A percentile compares a stretch with the other conserved stretches of the same genome.
Conservation (phyloP, 2,329 filamentous ascomycete genomes). For the Helotiales sp. region DNA sequence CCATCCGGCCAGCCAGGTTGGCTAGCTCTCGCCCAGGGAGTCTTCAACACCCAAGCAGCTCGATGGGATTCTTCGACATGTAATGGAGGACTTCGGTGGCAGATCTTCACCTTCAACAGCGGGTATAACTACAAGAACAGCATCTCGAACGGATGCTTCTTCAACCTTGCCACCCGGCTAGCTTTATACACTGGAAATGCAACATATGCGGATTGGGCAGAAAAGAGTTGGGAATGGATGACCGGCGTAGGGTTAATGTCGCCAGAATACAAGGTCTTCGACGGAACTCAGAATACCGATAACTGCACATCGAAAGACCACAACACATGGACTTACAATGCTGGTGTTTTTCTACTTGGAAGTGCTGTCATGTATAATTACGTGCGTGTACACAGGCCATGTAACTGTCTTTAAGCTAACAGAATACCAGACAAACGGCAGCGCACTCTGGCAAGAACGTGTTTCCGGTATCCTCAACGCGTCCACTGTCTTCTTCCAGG, state of each 20-base stretch:
- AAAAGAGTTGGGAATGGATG: slow-evolving; percentile 73
- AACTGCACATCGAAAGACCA: slow-evolving; percentile 61
- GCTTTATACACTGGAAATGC: slow-evolving; percentile 74
- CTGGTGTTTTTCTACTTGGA: slow-evolving; percentile 65
- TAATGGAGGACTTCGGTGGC: slow-evolving; percentile 75
- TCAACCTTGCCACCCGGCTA: slow-evolving; percentile 63
- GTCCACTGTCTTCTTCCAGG: slow-evolving; percentile 55
- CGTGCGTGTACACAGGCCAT: slow-evolving; percentile 34
- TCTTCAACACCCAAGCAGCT: slow-evolving; percentile 74
- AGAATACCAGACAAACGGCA: slow-evolving; percentile 29
- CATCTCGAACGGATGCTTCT: slow-evolving; percentile 62
- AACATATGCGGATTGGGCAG: slow-evolving; percentile 77
- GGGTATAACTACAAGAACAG: slow-evolving; percentile 77
- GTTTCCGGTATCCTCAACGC: slow-evolving; percentile 56
- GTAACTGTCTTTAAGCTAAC: slow-evolving; percentile 5
- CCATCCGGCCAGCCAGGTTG: slow-evolving; percentile 57
- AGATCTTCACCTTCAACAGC: slow-evolving; percentile 79
- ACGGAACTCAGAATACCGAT: slow-evolving; percentile 56
- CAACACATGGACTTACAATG: slow-evolving; percentile 70
- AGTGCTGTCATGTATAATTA: slow-evolving; percentile 48
- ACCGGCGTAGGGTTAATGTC: slow-evolving; percentile 56
- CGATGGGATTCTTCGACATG: slow-evolving; percentile 72
- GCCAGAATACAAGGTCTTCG: slow-evolving; percentile 53
- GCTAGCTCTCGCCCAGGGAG: slow-evolving; percentile 72
- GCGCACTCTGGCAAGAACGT: slow-evolving; percentile 54